These are phyloP conservation scores for Calonectria crousiana DNA, from an alignment of 2,329 filamentous ascomycete species.

Conservation along the genomic window DNA sequence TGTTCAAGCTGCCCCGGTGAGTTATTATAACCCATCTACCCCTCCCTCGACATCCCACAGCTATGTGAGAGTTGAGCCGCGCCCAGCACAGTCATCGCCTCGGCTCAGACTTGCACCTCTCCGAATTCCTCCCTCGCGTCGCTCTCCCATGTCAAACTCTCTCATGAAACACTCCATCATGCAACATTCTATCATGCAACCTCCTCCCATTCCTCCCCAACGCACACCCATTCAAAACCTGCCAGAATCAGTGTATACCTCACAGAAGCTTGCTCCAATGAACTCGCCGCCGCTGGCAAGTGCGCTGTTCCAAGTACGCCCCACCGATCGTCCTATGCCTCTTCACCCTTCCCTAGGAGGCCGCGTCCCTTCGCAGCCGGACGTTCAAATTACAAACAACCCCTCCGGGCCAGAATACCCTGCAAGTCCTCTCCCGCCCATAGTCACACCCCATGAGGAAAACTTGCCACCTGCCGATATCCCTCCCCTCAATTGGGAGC, in stretches of 20 bases:
- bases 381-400: not conserved
- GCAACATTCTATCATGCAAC: not conserved
- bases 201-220: not conserved
- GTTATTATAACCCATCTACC: not conserved
- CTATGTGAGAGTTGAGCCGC: not conserved
- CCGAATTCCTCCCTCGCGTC: not conserved
- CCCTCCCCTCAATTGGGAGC: not conserved
- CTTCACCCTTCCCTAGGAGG: not conserved
- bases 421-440: not conserved
- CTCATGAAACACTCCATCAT: not conserved
- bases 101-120: not conserved
- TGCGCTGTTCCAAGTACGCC: not conserved
- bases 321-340: not conserved
- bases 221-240: not conserved
- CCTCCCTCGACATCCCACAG: not conserved
- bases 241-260: not conserved
- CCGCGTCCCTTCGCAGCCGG: not conserved
- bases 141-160: not conserved
- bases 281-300: not conserved
- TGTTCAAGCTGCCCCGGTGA: not conserved
- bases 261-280: not conserved
- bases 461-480: slow-evolving; percentile 9
- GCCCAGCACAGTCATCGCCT: not conserved
- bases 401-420: slow-evolving; percentile 1
- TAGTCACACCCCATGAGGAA: not conserved